Base-by-base conservation (phyloP, 2,329 filamentous ascomycete genomes). In the Apiospora pterosperma region DNA sequence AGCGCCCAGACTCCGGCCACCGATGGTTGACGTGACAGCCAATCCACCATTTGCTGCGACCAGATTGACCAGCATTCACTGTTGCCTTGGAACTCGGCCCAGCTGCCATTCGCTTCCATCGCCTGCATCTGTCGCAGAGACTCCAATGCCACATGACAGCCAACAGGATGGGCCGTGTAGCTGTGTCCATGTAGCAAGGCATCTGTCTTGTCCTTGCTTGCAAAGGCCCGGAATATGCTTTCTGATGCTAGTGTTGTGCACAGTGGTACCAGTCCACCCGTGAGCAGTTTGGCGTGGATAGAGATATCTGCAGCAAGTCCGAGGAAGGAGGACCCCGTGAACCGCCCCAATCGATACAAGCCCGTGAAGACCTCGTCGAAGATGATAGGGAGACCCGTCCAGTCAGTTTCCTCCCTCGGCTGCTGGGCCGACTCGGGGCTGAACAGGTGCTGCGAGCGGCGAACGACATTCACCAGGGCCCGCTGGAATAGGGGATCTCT, bases 351-450 rank as follows among this genome's bases (percentile, higher is more conserved):
- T 14, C 93, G 91, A 75, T 94, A 94, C 5, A 96, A 81, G 1
- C 92, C 92, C 0, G 92, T 95, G 77, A 97, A 96, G 39, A 96
- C 92, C 74, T 96, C 93, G 73, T 97, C 92, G 68, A 93, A 92
- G 69, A 96, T 82, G 42, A 96, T 80, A 0, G 93, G 92, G 4
- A 96, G 84, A 2, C 92, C 92, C 1, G 82, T 82, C 92, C 92
- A 96, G 36, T 79, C 68, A 3, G 16, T 19, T 19, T 19, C 3
- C 16, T 31, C 14, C 7, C 25, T 52, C 8, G 44, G 23, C 12
- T 31, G 44, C 10, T 70, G 71, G 36, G 70, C 61, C 38, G 72
- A 69, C 6, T 62, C 36, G 1, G 59, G 31, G 19, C 67, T 34
- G 69, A 92, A 90, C 5, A 90, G 77, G 16, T 85, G 73, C 0